phyloP scores from a whole-genome alignment of 345 rosid species.

The Sonneratia alba region DNA sequence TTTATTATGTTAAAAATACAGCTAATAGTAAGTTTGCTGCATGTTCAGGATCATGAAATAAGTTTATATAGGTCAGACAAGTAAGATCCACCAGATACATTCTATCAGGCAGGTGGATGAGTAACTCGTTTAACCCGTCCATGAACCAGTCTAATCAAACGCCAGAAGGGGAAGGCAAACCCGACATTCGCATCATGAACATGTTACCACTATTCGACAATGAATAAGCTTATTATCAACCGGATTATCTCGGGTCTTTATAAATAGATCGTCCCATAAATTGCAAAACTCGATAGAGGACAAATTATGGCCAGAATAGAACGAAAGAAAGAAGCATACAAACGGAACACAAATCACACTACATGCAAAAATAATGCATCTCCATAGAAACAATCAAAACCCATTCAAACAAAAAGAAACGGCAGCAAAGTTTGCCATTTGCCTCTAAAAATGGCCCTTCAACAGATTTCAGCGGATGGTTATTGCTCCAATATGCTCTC shows the following conservation, averaged over 20 bases:
- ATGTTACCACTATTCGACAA: background rate
- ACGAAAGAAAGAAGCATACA: background rate
- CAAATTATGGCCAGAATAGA: background rate
- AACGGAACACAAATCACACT: no score
- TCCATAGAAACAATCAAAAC: background rate
- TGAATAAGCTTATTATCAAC: background rate
- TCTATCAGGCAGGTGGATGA: background rate
- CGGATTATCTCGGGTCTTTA: background rate
- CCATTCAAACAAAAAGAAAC: background rate
- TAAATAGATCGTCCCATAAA: background rate
- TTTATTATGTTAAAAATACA: no score
- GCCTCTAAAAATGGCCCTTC: background rate
- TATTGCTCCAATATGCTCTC: background rate
- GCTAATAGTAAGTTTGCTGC: background rate
- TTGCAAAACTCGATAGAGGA: background rate
- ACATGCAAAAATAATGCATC: background rate
- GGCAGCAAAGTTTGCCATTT: background rate
- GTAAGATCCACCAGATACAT: background rate
- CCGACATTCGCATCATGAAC: background rate
- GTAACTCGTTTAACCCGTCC: background rate
- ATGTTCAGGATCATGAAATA: background rate
- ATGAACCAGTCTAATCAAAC: no score
- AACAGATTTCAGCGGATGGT: slow-evolving; percentile 1
- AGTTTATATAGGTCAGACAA: background rate
- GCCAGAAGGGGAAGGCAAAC: background rate